Percentiles rank a stretch among this genome's conserved stretches.
phyloP scores from a whole-genome alignment of 495 filamentous ascomycete genomes.

The Penicillium salamii region DNA sequence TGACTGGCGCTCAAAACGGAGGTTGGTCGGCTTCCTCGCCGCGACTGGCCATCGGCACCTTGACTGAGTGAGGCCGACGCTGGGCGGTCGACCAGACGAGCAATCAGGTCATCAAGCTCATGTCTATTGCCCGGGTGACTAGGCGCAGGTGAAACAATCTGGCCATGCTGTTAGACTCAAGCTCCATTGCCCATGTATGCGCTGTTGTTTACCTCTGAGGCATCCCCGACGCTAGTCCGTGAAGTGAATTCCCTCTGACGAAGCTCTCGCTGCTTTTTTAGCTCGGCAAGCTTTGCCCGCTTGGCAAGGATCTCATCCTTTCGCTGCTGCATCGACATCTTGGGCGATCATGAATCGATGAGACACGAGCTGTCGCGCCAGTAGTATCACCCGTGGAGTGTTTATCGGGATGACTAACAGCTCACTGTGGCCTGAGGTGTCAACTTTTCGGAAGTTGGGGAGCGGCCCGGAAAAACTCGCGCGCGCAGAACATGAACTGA shows the following conservation, averaged over 20 bases:
- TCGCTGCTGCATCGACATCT: slow-evolving; percentile 70
- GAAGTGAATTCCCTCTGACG: slow-evolving; percentile 68
- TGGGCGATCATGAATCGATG: slow-evolving; percentile 13
- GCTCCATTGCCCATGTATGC: slow-evolving; percentile 15
- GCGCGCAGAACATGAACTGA: slow-evolving; percentile 45
- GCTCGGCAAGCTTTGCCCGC: slow-evolving; percentile 89
- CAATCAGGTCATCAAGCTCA: slow-evolving; percentile 82
- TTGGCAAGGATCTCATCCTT: slow-evolving; percentile 94
- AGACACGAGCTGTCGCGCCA: slow-evolving; percentile 13
- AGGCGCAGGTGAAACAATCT: slow-evolving; percentile 69
- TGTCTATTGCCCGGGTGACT: slow-evolving; percentile 66
- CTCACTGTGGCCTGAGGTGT: not conserved
- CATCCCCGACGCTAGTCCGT: slow-evolving; percentile 61
- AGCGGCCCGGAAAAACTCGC: slow-evolving; percentile 51
- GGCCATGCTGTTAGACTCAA: slow-evolving; percentile 14
- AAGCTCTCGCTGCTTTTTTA: slow-evolving; percentile 86
- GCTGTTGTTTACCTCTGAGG: slow-evolving; percentile 44
- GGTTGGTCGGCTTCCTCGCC: slow-evolving; percentile 74
- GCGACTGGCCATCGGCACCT: slow-evolving; percentile 59
- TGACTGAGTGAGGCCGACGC: slow-evolving; percentile 70
- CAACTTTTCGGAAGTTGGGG: slow-evolving; percentile 5
- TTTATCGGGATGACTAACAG: slow-evolving; percentile 48
- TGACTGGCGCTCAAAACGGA: slow-evolving; percentile 76
- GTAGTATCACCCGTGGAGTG: slow-evolving; percentile 17
- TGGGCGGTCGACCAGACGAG: slow-evolving; percentile 72